Evolutionary conservation across 352 stramenopile genomes (phyloP).

Genomic region (Globisporangium nagaii): DNA sequence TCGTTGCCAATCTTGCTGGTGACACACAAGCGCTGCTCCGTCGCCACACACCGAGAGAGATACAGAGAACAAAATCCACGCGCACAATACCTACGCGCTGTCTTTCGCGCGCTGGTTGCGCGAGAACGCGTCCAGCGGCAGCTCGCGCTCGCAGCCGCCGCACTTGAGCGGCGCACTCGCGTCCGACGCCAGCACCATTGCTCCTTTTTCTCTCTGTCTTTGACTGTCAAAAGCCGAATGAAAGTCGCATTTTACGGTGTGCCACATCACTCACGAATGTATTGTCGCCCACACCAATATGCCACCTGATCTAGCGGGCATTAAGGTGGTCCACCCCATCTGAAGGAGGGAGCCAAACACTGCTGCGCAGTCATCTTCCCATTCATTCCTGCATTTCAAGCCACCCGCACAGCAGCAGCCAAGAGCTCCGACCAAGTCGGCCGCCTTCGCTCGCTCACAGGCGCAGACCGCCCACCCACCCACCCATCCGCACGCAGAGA

Average conservation of each 20-base stretch:
- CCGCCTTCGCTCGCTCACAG: too few relatives aligned
- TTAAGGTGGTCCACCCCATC: neutral
- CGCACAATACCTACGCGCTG: slow-evolving; percentile 31
- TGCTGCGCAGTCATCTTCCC: neutral
- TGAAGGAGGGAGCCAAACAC: slow-evolving; percentile 7
- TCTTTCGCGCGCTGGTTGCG: slow-evolving; percentile 42
- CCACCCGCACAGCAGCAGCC: neutral
- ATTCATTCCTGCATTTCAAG: slow-evolving; percentile 3
- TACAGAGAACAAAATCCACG: neutral
- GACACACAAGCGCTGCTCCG: too few relatives aligned
- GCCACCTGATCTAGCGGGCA: too few relatives aligned
- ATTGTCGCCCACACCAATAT: too few relatives aligned
- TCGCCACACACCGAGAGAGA: too few relatives aligned
- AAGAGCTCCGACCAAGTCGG: too few relatives aligned
- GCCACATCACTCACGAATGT: too few relatives aligned
- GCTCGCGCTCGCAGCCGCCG: slow-evolving; percentile 18
- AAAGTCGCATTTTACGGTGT: neutral
- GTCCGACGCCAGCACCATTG: neutral
- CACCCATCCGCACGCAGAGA: too few relatives aligned
- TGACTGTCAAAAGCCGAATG: too few relatives aligned
- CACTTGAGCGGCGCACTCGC: neutral
- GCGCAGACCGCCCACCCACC: too few relatives aligned
- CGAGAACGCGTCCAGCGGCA: slow-evolving; percentile 26
- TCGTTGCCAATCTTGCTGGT: too few relatives aligned
- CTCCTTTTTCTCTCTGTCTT: neutral